Percentiles rank a stretch among this genome's conserved stretches.
Evolutionary conservation across 1,139 yeast genomes (phyloP).

Genomic region (Candida sp.): DNA sequence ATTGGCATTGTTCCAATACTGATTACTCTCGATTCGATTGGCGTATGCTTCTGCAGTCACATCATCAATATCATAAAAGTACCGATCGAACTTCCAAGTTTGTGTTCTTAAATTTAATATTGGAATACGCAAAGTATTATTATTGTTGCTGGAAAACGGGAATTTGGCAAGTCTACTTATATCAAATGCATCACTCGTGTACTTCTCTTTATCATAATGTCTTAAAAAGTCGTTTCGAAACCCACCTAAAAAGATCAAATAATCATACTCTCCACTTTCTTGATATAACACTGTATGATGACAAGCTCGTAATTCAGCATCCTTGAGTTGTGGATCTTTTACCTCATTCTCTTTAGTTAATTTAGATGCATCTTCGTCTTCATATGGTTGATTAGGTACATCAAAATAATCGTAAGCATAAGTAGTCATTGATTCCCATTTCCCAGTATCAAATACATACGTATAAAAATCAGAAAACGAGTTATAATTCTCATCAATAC

Average conservation of each 20-base stretch:
- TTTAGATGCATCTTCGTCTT: constrained; percentile 23
- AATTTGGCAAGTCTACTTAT: constrained; percentile 31
- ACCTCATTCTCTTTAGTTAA: constrained; percentile 22
- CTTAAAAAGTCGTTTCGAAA: constrained; percentile 35
- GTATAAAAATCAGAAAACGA: constrained; percentile 33
- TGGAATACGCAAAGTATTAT: constrained; percentile 30
- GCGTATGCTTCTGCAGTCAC: constrained; percentile 18
- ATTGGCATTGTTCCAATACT: constrained; percentile 27
- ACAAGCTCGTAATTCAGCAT: constrained; percentile 43
- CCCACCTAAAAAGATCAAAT: constrained; percentile 42
- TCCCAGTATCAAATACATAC: constrained; percentile 30
- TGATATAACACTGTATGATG: constrained; percentile 40
- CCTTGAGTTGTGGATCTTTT: constrained; percentile 25
- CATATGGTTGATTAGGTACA: constrained; percentile 20
- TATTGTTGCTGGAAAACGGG: constrained; percentile 24
- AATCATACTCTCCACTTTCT: constrained; percentile 32
- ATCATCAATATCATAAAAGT: constrained; percentile 29
- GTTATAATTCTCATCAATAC: constrained; percentile 28
- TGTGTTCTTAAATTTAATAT: constrained; percentile 40
- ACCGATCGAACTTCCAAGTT: constrained; percentile 39
- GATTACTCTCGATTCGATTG: constrained; percentile 17
- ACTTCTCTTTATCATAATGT: constrained; percentile 26
- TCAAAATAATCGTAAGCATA: constrained; percentile 37
- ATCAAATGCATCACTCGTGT: constrained; percentile 32
- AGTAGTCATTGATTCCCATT: constrained; percentile 33